These are phyloP conservation scores for Cucurbita moschata DNA, from an alignment of 306 rosid genomes.

Conservation along the genomic window DNA sequence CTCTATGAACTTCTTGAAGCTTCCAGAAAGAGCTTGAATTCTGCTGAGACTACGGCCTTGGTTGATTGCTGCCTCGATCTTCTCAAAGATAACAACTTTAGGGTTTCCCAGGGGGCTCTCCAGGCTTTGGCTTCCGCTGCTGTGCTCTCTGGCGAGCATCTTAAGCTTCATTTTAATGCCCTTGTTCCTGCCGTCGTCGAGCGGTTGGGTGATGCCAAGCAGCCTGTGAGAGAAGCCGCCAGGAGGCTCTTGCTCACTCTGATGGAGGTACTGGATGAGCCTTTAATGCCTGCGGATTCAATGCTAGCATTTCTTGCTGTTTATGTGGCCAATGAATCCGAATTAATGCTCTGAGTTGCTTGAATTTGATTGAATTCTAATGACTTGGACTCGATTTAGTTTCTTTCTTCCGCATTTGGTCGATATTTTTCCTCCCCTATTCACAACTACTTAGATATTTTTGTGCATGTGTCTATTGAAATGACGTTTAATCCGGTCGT, in stretches of 20 bases:
- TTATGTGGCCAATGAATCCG: not conserved
- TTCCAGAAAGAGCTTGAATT: slow-evolving; percentile 62
- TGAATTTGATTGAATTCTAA: not conserved
- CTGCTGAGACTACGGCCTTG: slow-evolving; percentile 65
- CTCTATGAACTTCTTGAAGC: slow-evolving; percentile 81
- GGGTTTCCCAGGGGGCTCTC: slow-evolving; percentile 89
- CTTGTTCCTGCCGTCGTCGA: slow-evolving; percentile 93
- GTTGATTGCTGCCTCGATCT: slow-evolving; percentile 92
- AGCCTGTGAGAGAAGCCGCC: slow-evolving; percentile 95
- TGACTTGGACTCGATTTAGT: not conserved
- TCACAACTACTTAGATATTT: not conserved
- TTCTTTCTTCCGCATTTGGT: not conserved
- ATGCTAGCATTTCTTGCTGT: not conserved
- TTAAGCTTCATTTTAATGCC: slow-evolving; percentile 88
- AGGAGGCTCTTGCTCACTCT: slow-evolving; percentile 84
- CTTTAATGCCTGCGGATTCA: not conserved
- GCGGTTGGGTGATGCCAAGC: slow-evolving; percentile 91
- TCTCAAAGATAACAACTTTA: slow-evolving; percentile 86
- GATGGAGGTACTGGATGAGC: slow-evolving; percentile 57
- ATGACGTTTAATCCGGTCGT: not conserved
- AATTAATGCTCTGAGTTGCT: not conserved
- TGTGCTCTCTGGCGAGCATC: slow-evolving; percentile 85
- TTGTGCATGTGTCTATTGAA: not conserved
- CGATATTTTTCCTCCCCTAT: not conserved
- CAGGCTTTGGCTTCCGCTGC: slow-evolving; percentile 95